These are phyloP conservation scores for Aspergillus intermedius DNA, from an alignment of 2,329 filamentous ascomycete genomes.

Conservation along the genomic window DNA sequence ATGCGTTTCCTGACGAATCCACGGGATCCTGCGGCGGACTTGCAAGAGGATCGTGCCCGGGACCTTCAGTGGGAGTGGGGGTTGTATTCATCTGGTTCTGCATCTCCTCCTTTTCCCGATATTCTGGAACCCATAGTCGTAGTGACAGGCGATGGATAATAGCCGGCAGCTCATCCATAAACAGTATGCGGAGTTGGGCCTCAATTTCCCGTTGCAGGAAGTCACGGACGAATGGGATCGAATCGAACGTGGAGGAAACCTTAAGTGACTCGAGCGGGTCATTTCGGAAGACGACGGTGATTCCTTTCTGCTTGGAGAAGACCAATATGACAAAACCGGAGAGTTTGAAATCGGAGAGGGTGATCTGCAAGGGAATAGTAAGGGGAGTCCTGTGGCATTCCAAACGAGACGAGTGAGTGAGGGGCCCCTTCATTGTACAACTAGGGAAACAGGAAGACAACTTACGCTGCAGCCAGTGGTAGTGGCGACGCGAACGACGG, in stretches of 20 bases:
- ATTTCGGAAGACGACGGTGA: slow-evolving; percentile 95
- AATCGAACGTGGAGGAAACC: slow-evolving; percentile 97
- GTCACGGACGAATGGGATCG: slow-evolving; percentile 95
- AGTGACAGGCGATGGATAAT: slow-evolving; percentile 92
- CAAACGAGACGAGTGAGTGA: slow-evolving; percentile 5
- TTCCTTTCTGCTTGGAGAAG: slow-evolving; percentile 93
- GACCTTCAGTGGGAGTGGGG: slow-evolving; percentile 49
- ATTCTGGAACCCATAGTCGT: slow-evolving; percentile 83
- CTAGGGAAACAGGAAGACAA: slow-evolving; percentile 5
- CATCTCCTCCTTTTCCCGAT: slow-evolving; percentile 60
- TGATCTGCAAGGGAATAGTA: slow-evolving; percentile 96
- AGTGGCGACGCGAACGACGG: slow-evolving; percentile 88
- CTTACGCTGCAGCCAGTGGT: slow-evolving; percentile 72
- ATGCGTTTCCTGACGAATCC: slow-evolving; percentile 68
- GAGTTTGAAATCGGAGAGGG: slow-evolving; percentile 87
- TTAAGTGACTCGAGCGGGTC: slow-evolving; percentile 96
- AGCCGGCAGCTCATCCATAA: slow-evolving; percentile 96
- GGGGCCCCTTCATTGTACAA: not conserved
- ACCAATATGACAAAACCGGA: slow-evolving; percentile 97
- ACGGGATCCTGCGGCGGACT: slow-evolving; percentile 76
- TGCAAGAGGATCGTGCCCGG: slow-evolving; percentile 70
- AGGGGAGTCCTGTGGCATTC: slow-evolving; percentile 57
- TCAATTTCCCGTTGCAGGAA: slow-evolving; percentile 96
- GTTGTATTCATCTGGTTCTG: slow-evolving; percentile 47
- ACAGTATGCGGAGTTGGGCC: slow-evolving; percentile 79